These are phyloP conservation scores for Dicorynia guianensis DNA, from an alignment of 306 rosid genomes.

Conservation along the genomic window DNA sequence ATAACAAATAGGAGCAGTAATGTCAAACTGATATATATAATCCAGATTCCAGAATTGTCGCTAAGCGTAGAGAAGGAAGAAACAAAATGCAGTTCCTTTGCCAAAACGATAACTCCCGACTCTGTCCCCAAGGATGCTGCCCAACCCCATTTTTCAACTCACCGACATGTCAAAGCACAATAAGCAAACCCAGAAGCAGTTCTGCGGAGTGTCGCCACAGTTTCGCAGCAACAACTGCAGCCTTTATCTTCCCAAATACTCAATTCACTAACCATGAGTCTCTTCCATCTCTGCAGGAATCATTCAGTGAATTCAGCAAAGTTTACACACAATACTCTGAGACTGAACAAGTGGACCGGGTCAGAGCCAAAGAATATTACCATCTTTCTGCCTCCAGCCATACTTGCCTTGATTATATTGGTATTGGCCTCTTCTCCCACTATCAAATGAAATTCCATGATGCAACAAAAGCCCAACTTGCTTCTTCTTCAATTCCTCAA, in stretches of 20 bases:
- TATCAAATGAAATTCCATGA: conserved; percentile 64
- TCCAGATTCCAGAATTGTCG: conserved; percentile 14
- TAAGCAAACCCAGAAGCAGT: conserved; percentile 54
- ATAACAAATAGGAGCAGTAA: conserved; percentile 33
- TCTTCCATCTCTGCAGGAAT: conserved; percentile 74
- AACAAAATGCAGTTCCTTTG: conserved; percentile 57
- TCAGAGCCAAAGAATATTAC: conserved; percentile 69
- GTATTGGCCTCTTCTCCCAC: conserved; percentile 88
- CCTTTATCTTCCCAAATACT: conserved; percentile 73
- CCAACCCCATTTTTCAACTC: conserved; percentile 56
- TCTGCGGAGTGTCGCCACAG: conserved; percentile 68
- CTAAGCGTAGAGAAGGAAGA: not conserved
- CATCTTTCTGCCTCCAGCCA: conserved; percentile 68
- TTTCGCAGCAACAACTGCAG: conserved; percentile 62
- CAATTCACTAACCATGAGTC: conserved; percentile 88
- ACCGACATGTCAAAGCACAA: conserved; percentile 37
- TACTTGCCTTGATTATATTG: conserved; percentile 88
- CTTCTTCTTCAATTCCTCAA: conserved; percentile 46
- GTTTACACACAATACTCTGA: conserved; percentile 72
- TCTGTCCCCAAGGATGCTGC: conserved; percentile 70
- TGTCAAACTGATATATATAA: conserved; percentile 22
- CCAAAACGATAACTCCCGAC: conserved; percentile 55
- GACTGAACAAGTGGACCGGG: conserved; percentile 66
- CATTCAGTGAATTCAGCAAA: conserved; percentile 69
- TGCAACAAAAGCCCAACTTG: conserved; percentile 42